A percentile compares a stretch with the other conserved stretches of the same genome.
These are phyloP conservation scores for Colletotrichum tofieldiae DNA, from an alignment of 2,329 filamentous ascomycete genomes.

Conservation along the genomic window DNA sequence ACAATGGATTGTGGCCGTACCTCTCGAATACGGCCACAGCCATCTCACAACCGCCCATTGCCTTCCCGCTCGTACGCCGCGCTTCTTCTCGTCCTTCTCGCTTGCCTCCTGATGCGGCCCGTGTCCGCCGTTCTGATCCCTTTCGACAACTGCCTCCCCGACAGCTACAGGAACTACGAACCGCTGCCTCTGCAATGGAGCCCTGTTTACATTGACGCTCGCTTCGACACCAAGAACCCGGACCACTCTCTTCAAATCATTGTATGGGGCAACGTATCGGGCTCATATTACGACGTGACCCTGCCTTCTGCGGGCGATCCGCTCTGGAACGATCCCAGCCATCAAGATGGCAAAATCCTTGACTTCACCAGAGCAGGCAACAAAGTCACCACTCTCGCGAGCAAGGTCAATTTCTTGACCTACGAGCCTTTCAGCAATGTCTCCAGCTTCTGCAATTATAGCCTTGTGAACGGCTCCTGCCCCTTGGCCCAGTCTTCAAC, in stretches of 20 bases:
- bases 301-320: conserved; percentile 74
- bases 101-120: conserved; percentile 58
- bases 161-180: conserved; percentile 67
- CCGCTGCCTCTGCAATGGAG: conserved; percentile 79
- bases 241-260: conserved; percentile 81
- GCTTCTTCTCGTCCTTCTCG: conserved; percentile 57
- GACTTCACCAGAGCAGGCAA: conserved; percentile 68
- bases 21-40: neutral
- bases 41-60: neutral
- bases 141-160: conserved; percentile 87
- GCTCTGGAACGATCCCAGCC: conserved; percentile 73
- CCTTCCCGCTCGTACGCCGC: conserved; percentile 39
- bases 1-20: conserved; percentile 23
- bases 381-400: conserved; percentile 81
- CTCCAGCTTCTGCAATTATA: conserved; percentile 77
- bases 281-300: conserved; percentile 70
- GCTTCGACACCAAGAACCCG: conserved; percentile 75
- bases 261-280: conserved; percentile 93
- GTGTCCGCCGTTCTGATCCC: conserved; percentile 77
- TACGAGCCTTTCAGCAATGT: conserved; percentile 77
- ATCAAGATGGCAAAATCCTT: conserved; percentile 83
- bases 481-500: conserved; percentile 81
- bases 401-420: conserved; percentile 80
- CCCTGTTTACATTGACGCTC: conserved; percentile 81
- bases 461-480: conserved; percentile 75